These are phyloP conservation scores for Cephalotrichum gorgonifer DNA, from an alignment of 2,329 filamentous ascomycete genomes.

Conservation along the genomic window DNA sequence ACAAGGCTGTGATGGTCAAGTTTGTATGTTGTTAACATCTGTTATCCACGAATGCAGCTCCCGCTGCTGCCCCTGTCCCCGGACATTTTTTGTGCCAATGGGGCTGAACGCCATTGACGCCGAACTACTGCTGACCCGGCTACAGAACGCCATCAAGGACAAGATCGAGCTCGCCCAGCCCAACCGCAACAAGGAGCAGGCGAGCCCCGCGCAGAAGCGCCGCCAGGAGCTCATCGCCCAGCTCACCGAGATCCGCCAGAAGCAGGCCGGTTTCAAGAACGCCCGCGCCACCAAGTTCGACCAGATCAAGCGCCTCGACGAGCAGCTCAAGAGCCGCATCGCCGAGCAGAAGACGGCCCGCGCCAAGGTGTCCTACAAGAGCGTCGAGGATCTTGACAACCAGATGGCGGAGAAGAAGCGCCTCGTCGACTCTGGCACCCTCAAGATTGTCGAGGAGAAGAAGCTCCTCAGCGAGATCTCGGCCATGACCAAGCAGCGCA, in stretches of 20 bases:
- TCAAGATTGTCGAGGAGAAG: conserved; percentile 97
- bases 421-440: conserved; percentile 76
- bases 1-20: conserved; percentile 62
- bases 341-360: conserved; percentile 79
- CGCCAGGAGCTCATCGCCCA: conserved; percentile 77
- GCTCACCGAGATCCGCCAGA: conserved; percentile 71
- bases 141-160: conserved; percentile 72
- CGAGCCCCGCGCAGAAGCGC: conserved; percentile 69
- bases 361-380: conserved; percentile 76
- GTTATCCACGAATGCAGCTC: no score
- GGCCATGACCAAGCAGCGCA: conserved; percentile 75
- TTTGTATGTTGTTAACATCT: conserved; percentile 28
- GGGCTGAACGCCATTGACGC: not conserved
- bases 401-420: conserved; percentile 74
- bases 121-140: not conserved
- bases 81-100: not conserved
- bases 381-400: conserved; percentile 73
- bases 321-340: conserved; percentile 76
- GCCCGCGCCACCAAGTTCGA: conserved; percentile 70
- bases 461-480: conserved; percentile 81
- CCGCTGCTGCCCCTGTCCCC: not conserved
- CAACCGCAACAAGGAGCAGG: conserved; percentile 64
- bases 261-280: conserved; percentile 82
- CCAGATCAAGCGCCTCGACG: conserved; percentile 85
- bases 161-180: conserved; percentile 79